Evolutionary conservation across 805 yeast genomes (phyloP).

Genomic region (Kluyveromyces siamensis): DNA sequence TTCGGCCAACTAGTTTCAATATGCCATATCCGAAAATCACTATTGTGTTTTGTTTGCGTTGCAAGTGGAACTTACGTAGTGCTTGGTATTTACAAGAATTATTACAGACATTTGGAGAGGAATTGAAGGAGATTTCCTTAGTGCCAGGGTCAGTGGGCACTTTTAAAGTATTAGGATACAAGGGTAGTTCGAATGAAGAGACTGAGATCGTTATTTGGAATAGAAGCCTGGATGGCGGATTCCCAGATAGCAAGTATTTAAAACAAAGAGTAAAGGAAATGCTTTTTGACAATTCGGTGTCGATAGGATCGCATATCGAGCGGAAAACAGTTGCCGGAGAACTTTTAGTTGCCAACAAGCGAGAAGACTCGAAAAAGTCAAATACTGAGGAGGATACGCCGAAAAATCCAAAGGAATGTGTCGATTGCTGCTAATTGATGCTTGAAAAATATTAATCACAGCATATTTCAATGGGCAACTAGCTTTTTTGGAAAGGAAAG

Average conservation of each 20-base stretch:
- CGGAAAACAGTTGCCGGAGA: constrained; percentile 13
- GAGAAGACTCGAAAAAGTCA: neutral
- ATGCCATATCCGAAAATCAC: constrained; percentile 49
- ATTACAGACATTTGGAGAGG: constrained; percentile 64
- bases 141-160: constrained; percentile 44
- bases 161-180: constrained; percentile 43
- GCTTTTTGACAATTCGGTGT: constrained; percentile 11
- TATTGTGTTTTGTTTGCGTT: constrained; percentile 69
- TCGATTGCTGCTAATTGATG: neutral
- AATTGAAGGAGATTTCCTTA: constrained; percentile 46
- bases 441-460: too few species aligned
- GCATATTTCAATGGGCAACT: too few species aligned
- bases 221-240: constrained; percentile 55
- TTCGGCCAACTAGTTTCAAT: neutral
- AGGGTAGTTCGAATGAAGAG: constrained; percentile 23
- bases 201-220: constrained; percentile 44
- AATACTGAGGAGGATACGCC: neutral
- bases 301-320: constrained; percentile 18
- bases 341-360: constrained; percentile 5
- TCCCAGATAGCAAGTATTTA: constrained; percentile 77
- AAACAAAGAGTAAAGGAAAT: constrained; percentile 57
- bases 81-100: constrained; percentile 83
- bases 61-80: constrained; percentile 86
- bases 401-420: constrained; percentile 3
- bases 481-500: too few species aligned